Evolutionary conservation across 805 yeast genomes (phyloP).

Genomic region (Nakazawaea ishiwadae): DNA sequence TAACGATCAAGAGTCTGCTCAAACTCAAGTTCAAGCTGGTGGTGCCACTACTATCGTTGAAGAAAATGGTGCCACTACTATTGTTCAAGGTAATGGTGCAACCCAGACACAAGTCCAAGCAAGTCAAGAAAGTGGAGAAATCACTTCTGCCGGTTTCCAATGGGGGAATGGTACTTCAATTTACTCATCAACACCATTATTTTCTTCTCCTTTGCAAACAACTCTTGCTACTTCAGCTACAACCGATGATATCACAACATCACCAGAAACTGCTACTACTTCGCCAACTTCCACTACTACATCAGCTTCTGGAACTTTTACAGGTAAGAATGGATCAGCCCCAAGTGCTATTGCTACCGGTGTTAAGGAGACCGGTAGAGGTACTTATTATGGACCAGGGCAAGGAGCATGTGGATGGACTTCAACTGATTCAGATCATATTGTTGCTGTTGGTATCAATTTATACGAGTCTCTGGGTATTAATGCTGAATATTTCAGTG

Average conservation of each 20-base stretch:
- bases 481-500: constrained; percentile 28
- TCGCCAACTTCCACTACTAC: constrained; percentile 16
- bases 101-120: too few relatives aligned
- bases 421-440: constrained; percentile 39
- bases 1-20: too few relatives aligned
- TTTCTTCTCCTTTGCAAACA: too few relatives aligned
- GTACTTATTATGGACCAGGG: constrained; percentile 37
- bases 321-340: background rate
- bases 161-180: too few relatives aligned
- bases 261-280: too few relatives aligned
- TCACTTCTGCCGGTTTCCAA: too few relatives aligned
- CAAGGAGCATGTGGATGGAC: constrained; percentile 53
- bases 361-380: constrained; percentile 31
- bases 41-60: too few relatives aligned
- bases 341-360: too few relatives aligned
- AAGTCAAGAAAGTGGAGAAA: too few relatives aligned
- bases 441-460: constrained; percentile 47
- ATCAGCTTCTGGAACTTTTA: constrained; percentile 13
- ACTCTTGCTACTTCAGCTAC: background rate
- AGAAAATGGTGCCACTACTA: too few relatives aligned
- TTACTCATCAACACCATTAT: too few relatives aligned
- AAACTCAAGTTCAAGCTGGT: background rate
- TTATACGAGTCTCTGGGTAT: constrained; percentile 34
- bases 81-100: too few relatives aligned
- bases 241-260: background rate